Evolutionary conservation across 352 stramenopile species (phyloP), one percentile per base, ranked within the genome.

Genomic region (Blastocystis sp.): DNA sequence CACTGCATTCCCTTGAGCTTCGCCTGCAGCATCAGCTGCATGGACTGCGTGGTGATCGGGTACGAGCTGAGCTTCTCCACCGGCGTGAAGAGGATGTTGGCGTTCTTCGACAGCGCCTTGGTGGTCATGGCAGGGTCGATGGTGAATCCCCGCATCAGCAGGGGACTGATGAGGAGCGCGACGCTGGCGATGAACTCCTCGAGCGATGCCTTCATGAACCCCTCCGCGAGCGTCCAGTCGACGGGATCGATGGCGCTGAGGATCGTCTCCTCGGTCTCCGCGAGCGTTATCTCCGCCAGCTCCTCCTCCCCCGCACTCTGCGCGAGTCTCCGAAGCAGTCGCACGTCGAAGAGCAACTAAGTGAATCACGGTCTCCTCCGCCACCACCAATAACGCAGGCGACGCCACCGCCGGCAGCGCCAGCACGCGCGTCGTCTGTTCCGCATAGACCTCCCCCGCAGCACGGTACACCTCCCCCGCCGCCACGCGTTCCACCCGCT

Each of bases 201-300:
- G 32, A 84, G 7, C 24, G 42, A 34, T 29, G 40, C 18, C 38
- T 84, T 21, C 54, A 84, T 84, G 34, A 73, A 84, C 14, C 46
- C 53, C 0, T 84, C 54, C 1, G 73, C 54, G 11, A 84, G 73
- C 2, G 73, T 84, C 73, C 73, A 84, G 34, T 84, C 73, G 9
- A 84, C 59, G 4, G 73, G 73, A 40, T 84, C 73, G 29, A 84
- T 53, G n/a, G 67, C 46, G n/a, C 73, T 38, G 29, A 84, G n/a
- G 29, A 84, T 27, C 29, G 3, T 16, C 51, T 44, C 29, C 38
- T 75, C 59, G 0, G 40, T 27, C 46, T 76, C 16, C 0, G 7
- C n/a, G 4, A 84, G n/a, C n/a, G n/a, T 16, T 16, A 57, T 21
- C 18, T 9, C 21, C 44, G 16, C 14, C 0, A 24, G 36, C 42